Conservation (phyloP, 169 alveolate species). For the Babesia ovata region DNA sequence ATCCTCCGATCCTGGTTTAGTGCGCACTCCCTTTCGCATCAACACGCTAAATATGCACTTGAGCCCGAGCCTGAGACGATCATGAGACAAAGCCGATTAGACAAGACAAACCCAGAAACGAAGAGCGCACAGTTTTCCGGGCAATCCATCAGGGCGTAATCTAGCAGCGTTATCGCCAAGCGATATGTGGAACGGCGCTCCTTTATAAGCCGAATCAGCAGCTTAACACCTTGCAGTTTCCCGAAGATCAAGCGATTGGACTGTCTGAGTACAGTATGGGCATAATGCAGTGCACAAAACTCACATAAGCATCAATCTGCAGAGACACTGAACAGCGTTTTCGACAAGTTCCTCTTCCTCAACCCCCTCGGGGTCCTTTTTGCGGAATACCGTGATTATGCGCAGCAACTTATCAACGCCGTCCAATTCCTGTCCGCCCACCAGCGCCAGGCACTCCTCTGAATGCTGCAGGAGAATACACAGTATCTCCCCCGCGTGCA, state of each 20-base stretch:
- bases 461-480: conserved; percentile 75
- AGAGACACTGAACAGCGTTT: conserved; percentile 78
- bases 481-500: conserved; percentile 75
- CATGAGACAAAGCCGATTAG: neutral
- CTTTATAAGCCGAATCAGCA: conserved; percentile 66
- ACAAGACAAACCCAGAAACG: conserved; percentile 58
- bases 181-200: conserved; percentile 68
- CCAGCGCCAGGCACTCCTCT: conserved; percentile 40
- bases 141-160: conserved; percentile 71
- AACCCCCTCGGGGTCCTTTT: conserved; percentile 77
- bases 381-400: conserved; percentile 76
- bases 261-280: conserved; percentile 13
- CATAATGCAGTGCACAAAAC: neutral
- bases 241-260: conserved; percentile 74
- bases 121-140: conserved; percentile 69
- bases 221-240: conserved; percentile 72
- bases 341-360: conserved; percentile 82
- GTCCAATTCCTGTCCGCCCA: conserved; percentile 72
- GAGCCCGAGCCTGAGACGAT: conserved; percentile 63
- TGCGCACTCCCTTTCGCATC: conserved; percentile 68
- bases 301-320: conserved; percentile 76
- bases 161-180: conserved; percentile 68
- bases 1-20: conserved; percentile 53
- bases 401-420: conserved; percentile 79
- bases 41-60: conserved; percentile 66